Base-by-base conservation (phyloP, 1,284 basidiomycete species). In the Trichosporon sp. region DNA sequence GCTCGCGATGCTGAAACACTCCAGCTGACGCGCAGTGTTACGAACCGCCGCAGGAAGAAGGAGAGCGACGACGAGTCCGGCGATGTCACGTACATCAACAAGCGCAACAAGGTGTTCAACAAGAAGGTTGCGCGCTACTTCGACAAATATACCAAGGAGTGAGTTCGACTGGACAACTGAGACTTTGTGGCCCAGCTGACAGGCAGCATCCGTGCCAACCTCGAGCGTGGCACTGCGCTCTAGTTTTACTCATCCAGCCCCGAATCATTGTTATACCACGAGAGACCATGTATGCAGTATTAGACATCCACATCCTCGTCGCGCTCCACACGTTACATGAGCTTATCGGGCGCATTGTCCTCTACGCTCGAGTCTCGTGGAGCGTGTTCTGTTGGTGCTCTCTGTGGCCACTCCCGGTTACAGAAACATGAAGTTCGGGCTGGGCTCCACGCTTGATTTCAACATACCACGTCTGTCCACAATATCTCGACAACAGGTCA, bases 31-130 rank as follows among this genome's bases (percentile, higher is more conserved):
- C 3, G 1, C 56, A 60, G 56, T 31, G 56, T 60, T 7, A 51
- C 31, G 23, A 78, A 78, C 73, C 76, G 56, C 18, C 56, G 76
- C 67, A 78, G 76, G 71, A 76, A 95, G 73, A 92, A 93, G 83
- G 88, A 94, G 70, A 86, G 86, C 79, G 95, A 96, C 84, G 94
- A 98, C 77, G 90, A 92, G 65, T 91, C 96, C 72, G 94, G 92
- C 67, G 94, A 98, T 75, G 92, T 99, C 82, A 98, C 94, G 13
- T 99, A 99, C 81, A 99, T 99, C 89, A 99, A 99, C 86, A 93
- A 98, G 82, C 90, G 91, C 82, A 99, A 99, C 85, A 90, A 93
- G 77, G 93, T 96, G 66, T 99, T 98, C 87, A 99, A 98, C 89
- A 95, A 95, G 85, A 99, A 98, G 90, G 92, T 91, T 94, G 91